Base-by-base conservation (phyloP, 352 stramenopile species). In the Phytophthora idaei region DNA sequence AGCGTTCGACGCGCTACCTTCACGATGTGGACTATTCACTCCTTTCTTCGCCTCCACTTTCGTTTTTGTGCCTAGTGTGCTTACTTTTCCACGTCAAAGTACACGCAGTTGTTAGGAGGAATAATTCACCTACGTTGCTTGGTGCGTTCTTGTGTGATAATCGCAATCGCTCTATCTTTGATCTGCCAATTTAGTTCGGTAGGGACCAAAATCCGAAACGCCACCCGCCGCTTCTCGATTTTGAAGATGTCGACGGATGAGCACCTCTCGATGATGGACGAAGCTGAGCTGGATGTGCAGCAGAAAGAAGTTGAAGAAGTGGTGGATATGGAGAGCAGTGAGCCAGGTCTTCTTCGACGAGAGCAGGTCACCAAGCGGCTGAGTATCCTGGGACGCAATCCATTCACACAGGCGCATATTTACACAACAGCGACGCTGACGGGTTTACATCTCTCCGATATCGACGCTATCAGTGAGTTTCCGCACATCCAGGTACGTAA, bases 401-500 rank as follows among this genome's bases (percentile, higher is more conserved):
- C 85, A 45, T 90, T 86, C 71, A 84, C 81, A 1, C 76, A 87
- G 15, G 72, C 68, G 27, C 82, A 87, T 39, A 71, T 93, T 29
- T 91, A 74, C 67, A 93, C 85, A 8, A 90, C 80, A 4, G 77
- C 76, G 14, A 74, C 71, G 25, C 74, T 92, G 2, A 58, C 48
- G 11, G 55, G 52, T 25, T 69, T 89, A 5, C 56, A 68, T 25
- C 73, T 90, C 28, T 57, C 60, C 0, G 69, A 90, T 59, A 57
- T 92, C n/a, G 36, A 71, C 2, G 63, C 59, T 0, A 68, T 90
- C 17, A 61, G 62, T 6, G 77, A 80, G 17, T 92, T 90, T 49
- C 69, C 68, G 2, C 72, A 87, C 46, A 60, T 92, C 11, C 83
- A 93, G 80, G 84, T 91, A 47, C n/a, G 36, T 50, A 15, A 15